These are phyloP conservation scores for Acorus gramineus DNA, from an alignment of 106 monocot species.

Conservation along the genomic window DNA sequence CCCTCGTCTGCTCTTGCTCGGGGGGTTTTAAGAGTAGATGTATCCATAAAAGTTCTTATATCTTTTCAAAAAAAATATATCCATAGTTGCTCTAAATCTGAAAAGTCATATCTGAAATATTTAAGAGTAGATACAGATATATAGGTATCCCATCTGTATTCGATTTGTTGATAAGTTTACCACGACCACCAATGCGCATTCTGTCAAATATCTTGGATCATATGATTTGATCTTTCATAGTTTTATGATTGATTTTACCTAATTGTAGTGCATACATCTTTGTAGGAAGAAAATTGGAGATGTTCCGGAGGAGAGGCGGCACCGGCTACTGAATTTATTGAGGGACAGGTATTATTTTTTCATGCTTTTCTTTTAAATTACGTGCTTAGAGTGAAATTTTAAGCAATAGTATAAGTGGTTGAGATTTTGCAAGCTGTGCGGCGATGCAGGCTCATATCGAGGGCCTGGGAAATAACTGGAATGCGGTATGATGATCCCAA, in stretches of 20 bases:
- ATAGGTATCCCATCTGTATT: no score
- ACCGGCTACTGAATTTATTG: conserved; percentile 32
- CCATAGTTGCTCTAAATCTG: no score
- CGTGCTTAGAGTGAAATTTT: no score
- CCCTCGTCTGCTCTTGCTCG: no score
- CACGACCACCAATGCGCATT: no score
- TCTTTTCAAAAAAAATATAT: no score
- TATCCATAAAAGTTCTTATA: no score
- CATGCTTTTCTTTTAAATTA: neutral
- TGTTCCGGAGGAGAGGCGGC: conserved; percentile 75
- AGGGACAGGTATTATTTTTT: conserved; percentile 34
- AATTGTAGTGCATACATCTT: neutral
- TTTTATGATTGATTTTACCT: no score
- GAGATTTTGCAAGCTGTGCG: neutral
- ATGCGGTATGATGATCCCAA: conserved; percentile 55
- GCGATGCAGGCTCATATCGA: conserved; percentile 41
- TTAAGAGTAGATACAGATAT: no score
- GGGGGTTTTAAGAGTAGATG: no score
- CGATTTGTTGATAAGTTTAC: no score
- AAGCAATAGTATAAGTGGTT: neutral
- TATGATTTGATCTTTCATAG: neutral
- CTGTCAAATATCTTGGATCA: neutral
- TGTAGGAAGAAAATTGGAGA: conserved; percentile 84
- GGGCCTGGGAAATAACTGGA: conserved; percentile 60
- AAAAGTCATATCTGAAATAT: no score